Percentiles rank a stretch among this genome's conserved stretches.
Evolutionary conservation across 2,329 filamentous ascomycete genomes (phyloP).

Genomic region (Bipolaris cookei): DNA sequence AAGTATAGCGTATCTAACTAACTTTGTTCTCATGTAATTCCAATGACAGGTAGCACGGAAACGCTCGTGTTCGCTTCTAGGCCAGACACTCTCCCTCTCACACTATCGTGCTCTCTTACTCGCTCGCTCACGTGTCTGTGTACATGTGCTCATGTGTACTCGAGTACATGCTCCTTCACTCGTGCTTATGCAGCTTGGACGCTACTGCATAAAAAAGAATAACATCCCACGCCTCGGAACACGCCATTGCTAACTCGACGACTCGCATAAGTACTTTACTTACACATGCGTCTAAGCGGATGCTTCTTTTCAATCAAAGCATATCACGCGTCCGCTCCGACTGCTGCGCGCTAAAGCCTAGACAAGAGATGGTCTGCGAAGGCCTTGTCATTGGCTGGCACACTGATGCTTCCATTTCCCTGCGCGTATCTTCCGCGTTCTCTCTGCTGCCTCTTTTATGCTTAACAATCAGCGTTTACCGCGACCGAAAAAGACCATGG

Average conservation of each 20-base stretch:
- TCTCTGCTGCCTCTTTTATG: not conserved
- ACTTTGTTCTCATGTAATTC: not conserved
- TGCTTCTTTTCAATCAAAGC: not conserved
- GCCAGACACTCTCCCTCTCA: not conserved
- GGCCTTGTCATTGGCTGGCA: not conserved
- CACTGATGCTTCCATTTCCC: not conserved
- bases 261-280: too few species aligned
- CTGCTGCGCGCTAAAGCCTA: not conserved
- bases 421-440: not conserved
- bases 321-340: not conserved
- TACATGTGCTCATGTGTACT: too few species aligned
- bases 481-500: not conserved
- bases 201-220: too few species aligned
- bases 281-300: too few species aligned
- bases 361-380: too few species aligned
- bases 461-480: not conserved
- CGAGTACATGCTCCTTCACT: too few species aligned
- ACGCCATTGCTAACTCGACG: too few species aligned
- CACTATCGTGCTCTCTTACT: not conserved
- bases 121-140: not conserved
- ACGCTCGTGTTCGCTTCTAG: constrained; percentile 4
- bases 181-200: too few species aligned
- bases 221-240: too few species aligned
- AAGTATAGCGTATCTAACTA: not conserved
- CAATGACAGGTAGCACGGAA: not conserved